phyloP scores from a whole-genome alignment of 192 early-diverging fungal species.

The Spizellomyces sp. region DNA sequence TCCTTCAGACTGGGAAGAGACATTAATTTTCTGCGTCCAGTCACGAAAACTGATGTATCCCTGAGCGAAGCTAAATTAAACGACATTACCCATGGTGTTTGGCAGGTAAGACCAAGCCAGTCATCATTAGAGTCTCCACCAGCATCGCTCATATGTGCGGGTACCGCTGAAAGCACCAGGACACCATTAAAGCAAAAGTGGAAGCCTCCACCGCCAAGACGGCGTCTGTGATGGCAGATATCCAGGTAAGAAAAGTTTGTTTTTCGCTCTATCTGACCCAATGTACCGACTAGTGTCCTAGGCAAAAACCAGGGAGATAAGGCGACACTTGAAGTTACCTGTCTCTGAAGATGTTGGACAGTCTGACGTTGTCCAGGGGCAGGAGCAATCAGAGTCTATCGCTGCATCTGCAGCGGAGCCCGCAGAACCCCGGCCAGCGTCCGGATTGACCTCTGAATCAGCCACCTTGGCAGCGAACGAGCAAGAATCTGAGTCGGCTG shows the following conservation, averaged over 20 bases:
- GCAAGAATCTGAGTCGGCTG: not conserved
- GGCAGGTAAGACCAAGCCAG: constrained; percentile 13
- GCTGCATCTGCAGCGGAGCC: not conserved
- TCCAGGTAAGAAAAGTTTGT: constrained; percentile 9
- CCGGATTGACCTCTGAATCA: not conserved
- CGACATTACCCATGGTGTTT: constrained; percentile 22
- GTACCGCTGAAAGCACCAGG: constrained; percentile 10
- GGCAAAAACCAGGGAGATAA: constrained; percentile 25
- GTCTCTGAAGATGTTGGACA: not conserved
- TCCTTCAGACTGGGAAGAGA: no score
- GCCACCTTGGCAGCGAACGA: not conserved
- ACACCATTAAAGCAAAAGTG: constrained; percentile 8
- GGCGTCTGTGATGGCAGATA: constrained; percentile 18
- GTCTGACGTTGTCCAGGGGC: not conserved
- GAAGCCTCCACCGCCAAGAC: constrained; percentile 6
- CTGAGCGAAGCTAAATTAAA: constrained; percentile 19
- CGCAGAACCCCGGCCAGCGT: not conserved
- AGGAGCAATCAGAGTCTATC: not conserved
- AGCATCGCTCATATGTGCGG: not conserved
- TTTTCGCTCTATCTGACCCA: not conserved
- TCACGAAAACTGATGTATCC: constrained; percentile 18
- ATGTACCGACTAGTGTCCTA: not conserved
- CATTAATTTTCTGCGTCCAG: not conserved
- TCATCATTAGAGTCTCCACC: not conserved
- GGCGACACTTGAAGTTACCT: constrained; percentile 18